Evolutionary conservation across 768 basidiomycete genomes (phyloP).

Genomic region (Mycena belliarum): DNA sequence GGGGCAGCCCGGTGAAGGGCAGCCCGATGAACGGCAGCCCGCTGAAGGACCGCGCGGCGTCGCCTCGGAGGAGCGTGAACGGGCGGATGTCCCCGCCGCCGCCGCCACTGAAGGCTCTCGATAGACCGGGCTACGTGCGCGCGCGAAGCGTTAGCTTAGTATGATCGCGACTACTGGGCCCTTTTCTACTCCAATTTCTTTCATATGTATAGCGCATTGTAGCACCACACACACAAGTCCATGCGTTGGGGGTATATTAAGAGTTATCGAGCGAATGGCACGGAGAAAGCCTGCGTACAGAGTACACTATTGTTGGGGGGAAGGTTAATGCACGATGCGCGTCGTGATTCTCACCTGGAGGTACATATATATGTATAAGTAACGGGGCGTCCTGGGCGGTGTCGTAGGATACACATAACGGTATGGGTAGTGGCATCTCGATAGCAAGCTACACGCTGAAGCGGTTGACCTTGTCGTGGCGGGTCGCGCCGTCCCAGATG

Average conservation of each 20-base stretch:
- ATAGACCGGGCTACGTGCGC: constrained; percentile 12
- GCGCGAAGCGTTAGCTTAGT: constrained; percentile 14
- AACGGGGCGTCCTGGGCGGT: no score
- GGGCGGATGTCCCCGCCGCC: not conserved
- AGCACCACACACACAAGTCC: not conserved
- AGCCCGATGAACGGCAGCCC: no score
- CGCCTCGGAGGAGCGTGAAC: not conserved
- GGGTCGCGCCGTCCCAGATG: constrained; percentile 28
- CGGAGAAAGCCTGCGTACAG: not conserved
- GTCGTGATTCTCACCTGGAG: constrained; percentile 7
- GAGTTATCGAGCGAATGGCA: not conserved
- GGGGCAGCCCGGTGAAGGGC: no score
- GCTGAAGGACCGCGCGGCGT: not conserved
- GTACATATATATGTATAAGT: not conserved
- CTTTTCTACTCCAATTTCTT: no score
- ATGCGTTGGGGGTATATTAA: not conserved
- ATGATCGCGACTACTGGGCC: no score
- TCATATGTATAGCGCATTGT: constrained; percentile 1
- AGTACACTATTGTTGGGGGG: no score
- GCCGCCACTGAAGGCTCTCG: not conserved
- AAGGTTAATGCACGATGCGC: no score
- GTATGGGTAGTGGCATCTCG: no score
- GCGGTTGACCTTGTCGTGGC: constrained; percentile 21
- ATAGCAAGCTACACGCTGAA: constrained; percentile 25
- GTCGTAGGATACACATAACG: no score